A percentile compares a stretch with the other conserved stretches of the same genome.
Evolutionary conservation across 768 basidiomycete species (phyloP).

Genomic region (Pleurotus giganteus): DNA sequence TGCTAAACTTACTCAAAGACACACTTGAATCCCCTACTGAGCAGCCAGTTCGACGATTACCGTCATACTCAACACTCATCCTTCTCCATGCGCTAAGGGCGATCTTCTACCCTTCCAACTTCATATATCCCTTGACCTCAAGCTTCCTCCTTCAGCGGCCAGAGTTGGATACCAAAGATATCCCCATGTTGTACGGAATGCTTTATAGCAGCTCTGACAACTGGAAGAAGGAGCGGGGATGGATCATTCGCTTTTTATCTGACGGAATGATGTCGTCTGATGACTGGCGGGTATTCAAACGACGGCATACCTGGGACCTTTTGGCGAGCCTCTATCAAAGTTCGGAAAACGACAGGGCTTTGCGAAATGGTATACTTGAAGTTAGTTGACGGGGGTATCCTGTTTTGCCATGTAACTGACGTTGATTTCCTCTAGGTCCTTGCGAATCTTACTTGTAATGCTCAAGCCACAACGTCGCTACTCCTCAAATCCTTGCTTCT

Average conservation of each 20-base stretch:
- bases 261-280: conserved; percentile 74
- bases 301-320: conserved; percentile 87
- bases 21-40: conserved; percentile 39
- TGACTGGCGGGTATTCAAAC: conserved; percentile 81
- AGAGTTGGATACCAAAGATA: conserved; percentile 73
- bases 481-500: conserved; percentile 71
- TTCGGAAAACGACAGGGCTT: conserved; percentile 44
- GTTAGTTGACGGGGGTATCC: too few relatives aligned
- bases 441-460: conserved; percentile 69
- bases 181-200: conserved; percentile 89
- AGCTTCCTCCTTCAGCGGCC: conserved; percentile 91
- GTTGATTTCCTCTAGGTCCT: conserved; percentile 49
- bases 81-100: conserved; percentile 79
- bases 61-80: conserved; percentile 78
- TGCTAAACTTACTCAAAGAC: conserved; percentile 67
- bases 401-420: neutral
- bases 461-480: conserved; percentile 67
- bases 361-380: conserved; percentile 64
- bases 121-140: conserved; percentile 83
- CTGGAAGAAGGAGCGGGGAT: conserved; percentile 85
- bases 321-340: conserved; percentile 81
- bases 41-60: conserved; percentile 52
- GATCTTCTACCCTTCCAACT: conserved; percentile 84
- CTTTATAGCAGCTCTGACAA: conserved; percentile 78
- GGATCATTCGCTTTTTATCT: conserved; percentile 82